Percentiles rank a stretch among this genome's conserved stretches.
Conservation (phyloP, 2,329 filamentous ascomycete genomes). For the Macrophomina tecta region DNA sequence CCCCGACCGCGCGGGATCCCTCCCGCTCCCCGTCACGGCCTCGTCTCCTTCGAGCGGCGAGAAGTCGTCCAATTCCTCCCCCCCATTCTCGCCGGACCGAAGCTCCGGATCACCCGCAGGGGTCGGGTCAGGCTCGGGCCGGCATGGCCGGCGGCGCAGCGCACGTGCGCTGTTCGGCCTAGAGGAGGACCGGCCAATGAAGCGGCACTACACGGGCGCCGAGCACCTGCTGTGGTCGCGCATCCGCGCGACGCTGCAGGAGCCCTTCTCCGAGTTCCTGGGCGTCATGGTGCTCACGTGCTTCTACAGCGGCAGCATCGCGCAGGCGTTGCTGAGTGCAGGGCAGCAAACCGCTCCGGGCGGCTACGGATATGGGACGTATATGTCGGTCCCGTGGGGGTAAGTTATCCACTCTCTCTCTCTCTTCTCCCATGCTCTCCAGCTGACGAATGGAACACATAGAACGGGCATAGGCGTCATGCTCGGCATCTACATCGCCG, state of each 20-base stretch:
- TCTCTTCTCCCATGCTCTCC: background rate
- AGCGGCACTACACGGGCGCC: background rate
- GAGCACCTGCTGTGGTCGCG: constrained; percentile 1
- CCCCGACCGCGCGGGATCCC: background rate
- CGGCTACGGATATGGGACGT: constrained; percentile 49
- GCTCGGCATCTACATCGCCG: constrained; percentile 66
- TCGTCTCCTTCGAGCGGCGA: background rate
- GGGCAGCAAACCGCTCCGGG: constrained; percentile 48
- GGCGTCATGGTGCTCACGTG: constrained; percentile 48
- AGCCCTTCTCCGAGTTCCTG: constrained; percentile 54
- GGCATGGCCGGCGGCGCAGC: background rate
- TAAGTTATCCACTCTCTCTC: constrained; percentile 27
- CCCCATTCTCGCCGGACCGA: background rate
- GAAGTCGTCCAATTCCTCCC: too few species aligned
- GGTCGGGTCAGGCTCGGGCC: background rate
- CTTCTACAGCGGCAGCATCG: constrained; percentile 52
- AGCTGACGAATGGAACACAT: background rate
- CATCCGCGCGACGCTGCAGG: constrained; percentile 39
- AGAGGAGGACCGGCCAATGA: background rate
- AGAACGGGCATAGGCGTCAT: constrained; percentile 35
- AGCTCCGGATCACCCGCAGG: too few species aligned
- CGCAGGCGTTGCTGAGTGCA: constrained; percentile 49
- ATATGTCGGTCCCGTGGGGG: constrained; percentile 53
- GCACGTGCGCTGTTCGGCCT: constrained; percentile 9
- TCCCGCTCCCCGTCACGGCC: background rate